Base-by-base conservation (phyloP, 345 rosid genomes). In the Melaleuca alternifolia region DNA sequence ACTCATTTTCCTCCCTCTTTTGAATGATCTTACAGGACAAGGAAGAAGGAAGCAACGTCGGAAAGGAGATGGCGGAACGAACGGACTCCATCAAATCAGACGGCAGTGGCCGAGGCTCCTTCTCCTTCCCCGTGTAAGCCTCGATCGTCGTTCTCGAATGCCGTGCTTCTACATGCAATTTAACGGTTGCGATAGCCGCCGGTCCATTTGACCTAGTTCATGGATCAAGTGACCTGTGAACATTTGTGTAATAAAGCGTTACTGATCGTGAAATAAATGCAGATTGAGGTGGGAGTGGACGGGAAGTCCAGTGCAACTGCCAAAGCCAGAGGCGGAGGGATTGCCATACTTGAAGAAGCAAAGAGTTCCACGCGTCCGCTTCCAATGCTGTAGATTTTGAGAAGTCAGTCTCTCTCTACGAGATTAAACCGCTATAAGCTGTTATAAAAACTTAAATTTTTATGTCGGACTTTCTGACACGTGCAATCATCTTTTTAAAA, bases 271-370 rank as follows among this genome's bases (percentile, higher is more conserved):
- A 53, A 44, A 50, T 37, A 5, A 2, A 26, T 91, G 89, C 96
- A 95, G 98, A 88, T 85, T 95, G 87, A 91, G 95, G 41, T 90
- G 89, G 88, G 96, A 94, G 83, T 89, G 93, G 93, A 90, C 86
- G 91, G 98, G 94, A 24, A 95, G 97, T 87, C 98, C 98, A 24
- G 92, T 84, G 65, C 93, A 90, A 81, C 93, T 94, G 97, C 97
- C 98, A 54, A 94, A 89, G 86, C 84, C 94, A 85, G 91, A 89
- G 83, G 91, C 77, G 83, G 56, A 91, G 28, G 87, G 88, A 9
- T 1, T 71, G 26, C 79, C 79, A 21, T 37, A 2, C 71, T 53
- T 87, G 75, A 92, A 92, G 92, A 93, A 91, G 90, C 91, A 65
- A 41, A 95, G 90, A 89, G 44, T 89, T 10, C 71, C 79, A 21